These are phyloP conservation scores for Didymella sp. DNA, from an alignment of 2,329 filamentous ascomycete species.

Conservation along the genomic window DNA sequence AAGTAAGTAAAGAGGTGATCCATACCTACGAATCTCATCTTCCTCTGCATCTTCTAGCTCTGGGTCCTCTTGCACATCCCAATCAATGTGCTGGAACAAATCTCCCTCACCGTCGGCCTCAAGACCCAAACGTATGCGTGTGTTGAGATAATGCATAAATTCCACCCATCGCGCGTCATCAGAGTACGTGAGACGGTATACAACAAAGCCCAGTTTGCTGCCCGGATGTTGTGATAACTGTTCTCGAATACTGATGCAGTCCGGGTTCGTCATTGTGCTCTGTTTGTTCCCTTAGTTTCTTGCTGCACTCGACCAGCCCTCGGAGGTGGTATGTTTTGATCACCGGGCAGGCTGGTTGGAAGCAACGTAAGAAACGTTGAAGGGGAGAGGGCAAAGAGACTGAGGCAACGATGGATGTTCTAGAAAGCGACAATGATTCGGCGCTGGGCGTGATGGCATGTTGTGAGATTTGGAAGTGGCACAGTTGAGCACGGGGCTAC, in stretches of 20 bases:
- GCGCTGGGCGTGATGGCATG: too few species aligned
- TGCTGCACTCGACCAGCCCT: too few species aligned
- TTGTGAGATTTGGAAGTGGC: too few species aligned
- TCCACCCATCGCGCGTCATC: conserved; percentile 14
- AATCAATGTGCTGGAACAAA: conserved; percentile 10
- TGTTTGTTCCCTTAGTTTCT: too few species aligned
- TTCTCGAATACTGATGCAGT: neutral
- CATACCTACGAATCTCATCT: neutral
- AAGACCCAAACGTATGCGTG: conserved; percentile 10
- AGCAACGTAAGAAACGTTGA: too few species aligned
- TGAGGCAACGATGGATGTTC: too few species aligned
- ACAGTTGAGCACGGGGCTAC: too few species aligned
- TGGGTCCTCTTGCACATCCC: conserved; percentile 18
- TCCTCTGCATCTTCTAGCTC: conserved; percentile 6
- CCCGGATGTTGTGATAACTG: conserved; percentile 1
- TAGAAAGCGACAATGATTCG: too few species aligned
- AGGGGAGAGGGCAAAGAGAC: too few species aligned
- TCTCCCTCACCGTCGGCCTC: conserved; percentile 9
- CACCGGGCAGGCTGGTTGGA: too few species aligned
- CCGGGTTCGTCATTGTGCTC: neutral
- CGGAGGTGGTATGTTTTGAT: too few species aligned
- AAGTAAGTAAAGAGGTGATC: too few species aligned
- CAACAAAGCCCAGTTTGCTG: conserved; percentile 15
- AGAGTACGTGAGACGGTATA: conserved; percentile 20
- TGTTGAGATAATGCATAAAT: conserved; percentile 19